These are phyloP conservation scores for Coemansia sp. DNA, from an alignment of 192 early-diverging fungal genomes.

Conservation along the genomic window DNA sequence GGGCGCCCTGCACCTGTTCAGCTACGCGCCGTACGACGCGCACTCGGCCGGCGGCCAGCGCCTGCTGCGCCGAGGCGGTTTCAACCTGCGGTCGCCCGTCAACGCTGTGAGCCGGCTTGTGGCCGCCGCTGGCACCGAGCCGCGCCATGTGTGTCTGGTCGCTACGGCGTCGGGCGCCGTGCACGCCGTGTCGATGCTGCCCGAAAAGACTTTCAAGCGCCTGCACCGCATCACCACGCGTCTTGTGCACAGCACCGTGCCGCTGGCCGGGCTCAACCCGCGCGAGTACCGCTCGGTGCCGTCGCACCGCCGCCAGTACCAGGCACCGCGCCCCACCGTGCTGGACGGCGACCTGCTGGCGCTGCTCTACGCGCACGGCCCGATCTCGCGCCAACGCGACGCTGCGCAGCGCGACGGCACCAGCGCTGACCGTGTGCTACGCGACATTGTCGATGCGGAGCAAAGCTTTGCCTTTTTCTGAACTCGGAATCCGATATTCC, in stretches of 20 bases:
- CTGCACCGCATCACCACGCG: slow-evolving; percentile 80
- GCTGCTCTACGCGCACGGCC: slow-evolving; percentile 64
- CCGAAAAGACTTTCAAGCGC: slow-evolving; percentile 92
- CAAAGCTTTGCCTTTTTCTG: slow-evolving; percentile 23
- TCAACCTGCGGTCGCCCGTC: slow-evolving; percentile 78
- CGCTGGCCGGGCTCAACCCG: slow-evolving; percentile 89
- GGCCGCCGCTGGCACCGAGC: slow-evolving; percentile 9
- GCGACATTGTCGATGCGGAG: slow-evolving; percentile 41
- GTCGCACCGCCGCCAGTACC: slow-evolving; percentile 65
- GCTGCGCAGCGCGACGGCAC: slow-evolving; percentile 89
- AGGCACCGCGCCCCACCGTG: slow-evolving; percentile 72
- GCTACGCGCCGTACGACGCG: slow-evolving; percentile 85
- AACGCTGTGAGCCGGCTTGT: slow-evolving; percentile 66
- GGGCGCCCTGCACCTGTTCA: slow-evolving; percentile 77
- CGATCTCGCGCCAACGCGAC: slow-evolving; percentile 73
- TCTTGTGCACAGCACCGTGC: slow-evolving; percentile 78
- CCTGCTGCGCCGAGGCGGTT: slow-evolving; percentile 87
- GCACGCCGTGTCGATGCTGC: slow-evolving; percentile 57
- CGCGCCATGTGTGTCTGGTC: slow-evolving; percentile 56
- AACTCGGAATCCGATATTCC: background rate
- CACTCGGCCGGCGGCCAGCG: slow-evolving; percentile 87
- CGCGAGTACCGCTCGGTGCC: slow-evolving; percentile 72
- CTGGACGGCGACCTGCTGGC: slow-evolving; percentile 86
- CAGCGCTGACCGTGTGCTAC: slow-evolving; percentile 68
- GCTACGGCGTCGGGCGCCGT: slow-evolving; percentile 31